These are phyloP conservation scores for Boletus sp. DNA, from an alignment of 1,284 basidiomycete species.

Conservation along the genomic window DNA sequence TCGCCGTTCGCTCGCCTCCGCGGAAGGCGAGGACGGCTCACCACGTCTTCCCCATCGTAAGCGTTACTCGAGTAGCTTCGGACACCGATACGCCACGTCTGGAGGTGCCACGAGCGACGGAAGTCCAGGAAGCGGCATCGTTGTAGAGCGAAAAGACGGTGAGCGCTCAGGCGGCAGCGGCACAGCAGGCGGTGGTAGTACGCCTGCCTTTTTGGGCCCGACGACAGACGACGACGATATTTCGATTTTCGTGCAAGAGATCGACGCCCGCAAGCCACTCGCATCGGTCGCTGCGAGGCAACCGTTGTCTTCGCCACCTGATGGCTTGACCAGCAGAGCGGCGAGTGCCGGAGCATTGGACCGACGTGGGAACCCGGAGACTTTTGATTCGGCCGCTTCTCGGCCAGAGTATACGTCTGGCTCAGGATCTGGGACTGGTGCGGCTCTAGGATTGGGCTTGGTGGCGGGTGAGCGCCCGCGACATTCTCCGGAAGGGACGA, in stretches of 20 bases:
- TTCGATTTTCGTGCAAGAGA: slow-evolving; percentile 69
- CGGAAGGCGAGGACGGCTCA: slow-evolving; percentile 32
- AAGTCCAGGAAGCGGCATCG: slow-evolving; percentile 32
- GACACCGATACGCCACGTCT: slow-evolving; percentile 53
- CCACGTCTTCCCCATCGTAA: slow-evolving; percentile 39
- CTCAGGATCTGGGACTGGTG: not conserved
- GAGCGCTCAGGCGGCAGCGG: slow-evolving; percentile 13
- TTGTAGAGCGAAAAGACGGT: slow-evolving; percentile 24
- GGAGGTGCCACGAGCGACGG: slow-evolving; percentile 41
- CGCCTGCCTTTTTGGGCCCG: slow-evolving; percentile 42
- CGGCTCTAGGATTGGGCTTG: slow-evolving; percentile 16
- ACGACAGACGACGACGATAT: slow-evolving; percentile 71
- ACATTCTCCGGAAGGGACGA: slow-evolving; percentile 9
- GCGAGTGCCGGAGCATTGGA: slow-evolving; percentile 6
- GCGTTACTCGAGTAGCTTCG: slow-evolving; percentile 68
- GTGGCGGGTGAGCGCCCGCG: slow-evolving; percentile 19
- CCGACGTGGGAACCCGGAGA: slow-evolving; percentile 1
- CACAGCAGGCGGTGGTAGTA: slow-evolving; percentile 5
- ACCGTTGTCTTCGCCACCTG: slow-evolving; percentile 6
- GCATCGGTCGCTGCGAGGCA: slow-evolving; percentile 20
- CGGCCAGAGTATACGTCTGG: slow-evolving; percentile 3
- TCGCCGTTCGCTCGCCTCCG: slow-evolving; percentile 35
- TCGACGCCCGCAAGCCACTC: slow-evolving; percentile 63
- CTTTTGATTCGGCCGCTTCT: slow-evolving; percentile 3
- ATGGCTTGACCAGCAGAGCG: not conserved